Conservation (phyloP, 2,329 filamentous ascomycete species). For the Aspergillus pseudotamarii region DNA sequence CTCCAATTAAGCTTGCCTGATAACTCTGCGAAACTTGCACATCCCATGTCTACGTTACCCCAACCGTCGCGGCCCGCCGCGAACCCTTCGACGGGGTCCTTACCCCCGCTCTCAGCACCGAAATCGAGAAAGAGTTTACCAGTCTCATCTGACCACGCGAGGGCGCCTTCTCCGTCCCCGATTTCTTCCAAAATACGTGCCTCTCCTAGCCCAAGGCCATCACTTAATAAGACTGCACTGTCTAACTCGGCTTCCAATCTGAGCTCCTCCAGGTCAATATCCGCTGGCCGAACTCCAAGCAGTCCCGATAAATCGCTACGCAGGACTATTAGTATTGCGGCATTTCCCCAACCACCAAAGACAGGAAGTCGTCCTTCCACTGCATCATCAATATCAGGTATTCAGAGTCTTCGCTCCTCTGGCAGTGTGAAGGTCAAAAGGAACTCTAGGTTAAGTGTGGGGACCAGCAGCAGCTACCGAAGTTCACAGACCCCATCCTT, state of each 20-base stretch:
- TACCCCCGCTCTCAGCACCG: conserved; percentile 72
- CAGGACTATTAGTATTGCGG: conserved; percentile 90
- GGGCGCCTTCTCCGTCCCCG: conserved; percentile 44
- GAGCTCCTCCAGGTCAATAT: conserved; percentile 59
- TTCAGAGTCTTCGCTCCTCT: conserved; percentile 33
- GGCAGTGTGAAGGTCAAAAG: conserved; percentile 54
- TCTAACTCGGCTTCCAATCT: conserved; percentile 55
- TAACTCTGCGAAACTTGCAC: conserved; percentile 1
- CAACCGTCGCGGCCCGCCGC: conserved; percentile 63
- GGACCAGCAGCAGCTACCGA: conserved; percentile 54
- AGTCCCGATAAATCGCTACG: conserved; percentile 70
- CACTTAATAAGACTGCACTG: conserved; percentile 53
- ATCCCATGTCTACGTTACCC: conserved; percentile 61
- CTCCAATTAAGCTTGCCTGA: background rate
- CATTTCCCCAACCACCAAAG: conserved; percentile 87
- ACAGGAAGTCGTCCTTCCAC: conserved; percentile 66
- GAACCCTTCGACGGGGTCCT: conserved; percentile 70
- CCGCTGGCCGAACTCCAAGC: conserved; percentile 56
- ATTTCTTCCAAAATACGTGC: conserved; percentile 61
- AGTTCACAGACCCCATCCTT: conserved; percentile 67
- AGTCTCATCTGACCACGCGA: conserved; percentile 49
- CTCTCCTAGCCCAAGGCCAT: conserved; percentile 59
- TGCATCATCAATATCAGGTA: conserved; percentile 49
- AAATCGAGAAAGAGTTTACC: conserved; percentile 72
- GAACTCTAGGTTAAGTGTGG: conserved; percentile 59